A percentile compares a stretch with the other conserved stretches of the same genome.
phyloP scores from a whole-genome alignment of 2,329 filamentous ascomycete species.

The Diaporthe vexans region DNA sequence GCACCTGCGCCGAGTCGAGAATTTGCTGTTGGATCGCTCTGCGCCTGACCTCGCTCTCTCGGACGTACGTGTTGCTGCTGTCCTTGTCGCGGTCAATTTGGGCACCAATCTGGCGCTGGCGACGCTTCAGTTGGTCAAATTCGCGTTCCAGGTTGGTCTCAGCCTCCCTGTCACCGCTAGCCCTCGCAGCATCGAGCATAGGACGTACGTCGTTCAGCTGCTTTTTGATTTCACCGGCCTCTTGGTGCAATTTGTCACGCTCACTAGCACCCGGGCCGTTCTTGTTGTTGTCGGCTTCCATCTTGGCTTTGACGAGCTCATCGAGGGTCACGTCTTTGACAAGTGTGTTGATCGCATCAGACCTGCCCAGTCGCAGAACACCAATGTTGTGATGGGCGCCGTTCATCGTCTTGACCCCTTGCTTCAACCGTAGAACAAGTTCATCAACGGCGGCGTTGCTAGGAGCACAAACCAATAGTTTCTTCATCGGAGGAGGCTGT shows the following conservation, averaged over 20 bases:
- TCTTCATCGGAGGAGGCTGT: constrained; percentile 69
- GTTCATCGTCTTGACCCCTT: constrained; percentile 82
- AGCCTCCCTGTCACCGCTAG: constrained; percentile 61
- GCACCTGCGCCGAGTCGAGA: constrained; percentile 89
- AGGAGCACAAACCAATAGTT: constrained; percentile 95
- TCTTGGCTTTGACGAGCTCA: constrained; percentile 84
- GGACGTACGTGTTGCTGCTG: constrained; percentile 82
- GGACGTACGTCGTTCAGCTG: constrained; percentile 80
- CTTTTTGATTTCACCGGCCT: constrained; percentile 80
- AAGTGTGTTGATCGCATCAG: constrained; percentile 90
- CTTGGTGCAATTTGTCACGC: constrained; percentile 72
- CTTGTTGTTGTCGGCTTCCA: constrained; percentile 73
- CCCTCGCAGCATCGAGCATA: constrained; percentile 77
- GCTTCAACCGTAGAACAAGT: constrained; percentile 90
- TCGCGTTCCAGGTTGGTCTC: constrained; percentile 77
- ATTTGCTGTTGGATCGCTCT: constrained; percentile 91
- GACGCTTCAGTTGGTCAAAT: constrained; percentile 82
- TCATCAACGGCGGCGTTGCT: constrained; percentile 99
- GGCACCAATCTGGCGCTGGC: constrained; percentile 80
- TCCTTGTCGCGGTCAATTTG: constrained; percentile 91
- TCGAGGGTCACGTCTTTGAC: constrained; percentile 95
- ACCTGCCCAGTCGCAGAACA: constrained; percentile 89
- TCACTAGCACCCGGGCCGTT: constrained; percentile 66
- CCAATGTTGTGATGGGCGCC: constrained; percentile 83
- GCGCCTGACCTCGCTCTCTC: constrained; percentile 88